Base-by-base conservation (phyloP, 1,284 basidiomycete species). In the Apiotrichum siamense region DNA sequence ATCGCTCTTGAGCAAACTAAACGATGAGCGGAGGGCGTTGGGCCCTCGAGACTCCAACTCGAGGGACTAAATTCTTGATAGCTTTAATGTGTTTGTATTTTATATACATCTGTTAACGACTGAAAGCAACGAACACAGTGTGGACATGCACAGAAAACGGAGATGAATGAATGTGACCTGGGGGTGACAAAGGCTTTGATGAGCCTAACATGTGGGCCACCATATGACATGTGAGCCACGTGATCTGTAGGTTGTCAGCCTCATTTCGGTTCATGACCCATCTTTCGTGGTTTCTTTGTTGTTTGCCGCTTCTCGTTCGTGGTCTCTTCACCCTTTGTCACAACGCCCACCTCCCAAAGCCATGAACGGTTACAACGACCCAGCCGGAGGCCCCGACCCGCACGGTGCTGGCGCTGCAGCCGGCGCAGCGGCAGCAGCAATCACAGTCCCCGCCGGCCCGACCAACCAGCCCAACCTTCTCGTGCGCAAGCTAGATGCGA, bases 401-500 rank as follows among this genome's bases (percentile, higher is more conserved):
- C n/a, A n/a, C n/a, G n/a, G n/a, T n/a, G n/a, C n/a, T n/a, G n/a
- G n/a, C n/a, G n/a, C n/a, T 26, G 23, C 40, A 13, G 13, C n/a
- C 33, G 25, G 23, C 32, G 31, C 32, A n/a, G 35, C 23, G 15
- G 11, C 36, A 20, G 25, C 18, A 3, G 42, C 26, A 3, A 44
- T 55, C n/a, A 24, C 32, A 10, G 46, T 72, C 12, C 68, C 69
- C 0, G 17, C 58, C 1, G 69, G 69, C 15, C 55, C 61, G 38
- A 72, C 69, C 13, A 69, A 70, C 48, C 67, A 70, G 54, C 67
- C 69, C 11, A 44, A 59, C 31, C 45, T 72, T 1, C 52, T 67
- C 5, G 62, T 69, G 33, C 64, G 70, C 26, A 60, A 50, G 46
- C 74, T 90, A 48, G 83, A 87, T 82, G 81, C 61, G 86, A 90